Evolutionary conservation across 2,329 filamentous ascomycete species (phyloP).

Genomic region (Nemania sp.): DNA sequence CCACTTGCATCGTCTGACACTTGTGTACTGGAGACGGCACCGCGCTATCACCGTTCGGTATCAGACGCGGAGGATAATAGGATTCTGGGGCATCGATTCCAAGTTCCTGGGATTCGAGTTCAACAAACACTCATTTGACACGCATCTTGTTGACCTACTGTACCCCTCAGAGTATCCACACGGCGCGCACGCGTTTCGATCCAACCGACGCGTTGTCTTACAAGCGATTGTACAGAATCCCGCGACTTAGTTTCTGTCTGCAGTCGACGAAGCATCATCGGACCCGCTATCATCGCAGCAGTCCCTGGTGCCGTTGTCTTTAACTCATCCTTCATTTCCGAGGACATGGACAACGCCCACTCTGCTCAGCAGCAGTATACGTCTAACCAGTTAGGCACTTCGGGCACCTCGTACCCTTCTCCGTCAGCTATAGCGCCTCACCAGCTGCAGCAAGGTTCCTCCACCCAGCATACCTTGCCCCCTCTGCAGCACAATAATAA

Average conservation of each 20-base stretch:
- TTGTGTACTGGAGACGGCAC: conserved; percentile 34
- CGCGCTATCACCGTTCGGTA: conserved; percentile 36
- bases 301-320: conserved; percentile 31
- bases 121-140: conserved; percentile 18
- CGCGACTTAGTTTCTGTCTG: conserved; percentile 6
- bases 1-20: conserved; percentile 25
- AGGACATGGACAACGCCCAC: conserved; percentile 56
- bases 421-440: conserved; percentile 56
- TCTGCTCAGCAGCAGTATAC: conserved; percentile 48
- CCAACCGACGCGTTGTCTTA: conserved; percentile 19
- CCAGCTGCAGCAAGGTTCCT: conserved; percentile 51
- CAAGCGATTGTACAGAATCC: conserved; percentile 6
- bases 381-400: conserved; percentile 60
- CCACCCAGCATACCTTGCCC: conserved; percentile 58
- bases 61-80: conserved; percentile 38
- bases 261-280: conserved; percentile 28
- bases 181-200: conserved; percentile 14
- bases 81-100: conserved; percentile 28
- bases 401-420: conserved; percentile 55
- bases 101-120: conserved; percentile 27
- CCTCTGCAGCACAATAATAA: conserved; percentile 53
- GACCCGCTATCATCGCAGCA: conserved; percentile 31
- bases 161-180: conserved; percentile 24
- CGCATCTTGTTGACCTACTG: conserved; percentile 22
- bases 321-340: conserved; percentile 34